Evolutionary conservation across 2,329 filamentous ascomycete species (phyloP).

Genomic region (Hymenotorrendiella dingleyae): DNA sequence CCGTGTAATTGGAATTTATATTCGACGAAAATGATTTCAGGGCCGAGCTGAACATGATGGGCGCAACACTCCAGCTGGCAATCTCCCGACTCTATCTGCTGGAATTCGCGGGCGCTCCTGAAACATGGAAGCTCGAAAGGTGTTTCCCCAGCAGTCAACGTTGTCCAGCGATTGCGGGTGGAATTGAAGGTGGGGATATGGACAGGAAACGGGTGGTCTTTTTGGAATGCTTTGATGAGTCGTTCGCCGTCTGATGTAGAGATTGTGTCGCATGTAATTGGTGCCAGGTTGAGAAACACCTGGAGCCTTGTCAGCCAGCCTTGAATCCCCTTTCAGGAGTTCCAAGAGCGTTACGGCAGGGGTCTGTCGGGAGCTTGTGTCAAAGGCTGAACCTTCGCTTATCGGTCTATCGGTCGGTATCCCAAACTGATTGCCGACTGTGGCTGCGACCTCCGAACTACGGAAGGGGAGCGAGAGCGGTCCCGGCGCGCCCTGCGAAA

Average conservation of each 20-base stretch:
- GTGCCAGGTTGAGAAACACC: neutral
- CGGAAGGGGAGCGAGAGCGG: no score
- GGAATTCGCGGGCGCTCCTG: neutral
- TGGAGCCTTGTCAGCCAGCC: conserved; percentile 4
- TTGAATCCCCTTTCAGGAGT: no score
- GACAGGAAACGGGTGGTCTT: neutral
- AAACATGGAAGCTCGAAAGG: conserved; percentile 3
- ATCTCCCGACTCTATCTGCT: conserved; percentile 8
- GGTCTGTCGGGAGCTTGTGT: no score
- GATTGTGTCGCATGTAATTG: neutral
- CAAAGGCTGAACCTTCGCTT: no score
- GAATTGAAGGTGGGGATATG: neutral
- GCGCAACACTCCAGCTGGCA: conserved; percentile 3
- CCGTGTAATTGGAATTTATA: conserved; percentile 85
- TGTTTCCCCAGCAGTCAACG: no score
- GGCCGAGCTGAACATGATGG: conserved; percentile 82
- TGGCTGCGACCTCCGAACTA: no score
- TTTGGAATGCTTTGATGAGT: no score
- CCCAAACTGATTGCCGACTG: no score
- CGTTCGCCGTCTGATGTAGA: no score
- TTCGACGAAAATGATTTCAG: conserved; percentile 92
- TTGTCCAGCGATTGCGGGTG: neutral
- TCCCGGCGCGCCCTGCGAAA: no score
- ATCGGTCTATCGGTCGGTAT: no score
- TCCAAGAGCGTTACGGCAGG: no score